Evolutionary conservation across 2,329 filamentous ascomycete species (phyloP), one percentile per base, ranked within the genome.

Genomic region (Diaporthe ilicicola): DNA sequence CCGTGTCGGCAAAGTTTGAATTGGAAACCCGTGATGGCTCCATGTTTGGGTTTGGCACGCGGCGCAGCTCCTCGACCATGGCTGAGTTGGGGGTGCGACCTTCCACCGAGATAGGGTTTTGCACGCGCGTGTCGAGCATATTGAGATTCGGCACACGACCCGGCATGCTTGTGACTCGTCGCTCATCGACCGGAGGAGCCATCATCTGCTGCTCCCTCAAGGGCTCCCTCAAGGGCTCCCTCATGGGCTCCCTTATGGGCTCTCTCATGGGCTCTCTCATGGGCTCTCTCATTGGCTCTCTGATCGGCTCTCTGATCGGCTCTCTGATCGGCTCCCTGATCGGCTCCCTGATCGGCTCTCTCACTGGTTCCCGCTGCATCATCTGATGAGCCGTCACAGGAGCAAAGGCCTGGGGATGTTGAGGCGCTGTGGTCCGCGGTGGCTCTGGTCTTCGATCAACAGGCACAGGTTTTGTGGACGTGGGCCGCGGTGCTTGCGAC

Each of bases 381-480:
- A 71, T 65, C 37, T 34, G 70, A 42, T 74, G 61, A 73, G 68
- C 50, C 74, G 37, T 44, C 29, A 70, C 37, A 27, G 79, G 75
- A 12, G 76, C 74, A 69, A 80, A 82, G 5, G 80, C 76, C 24
- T 78, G 79, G 15, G 79, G 75, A 27, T 76, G 77, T 19, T 80
- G 76, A 17, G 71, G 69, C n/a, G 79, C 78, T 37, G 78, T 77
- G 56, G 77, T 75, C 55, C 85, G 84, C 51, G 83, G 78, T 6
- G 83, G 79, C 46, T 88, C 86, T 55, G 84, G 82, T 44, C 81
- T 77, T 32, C 82, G 78, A 24, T 81, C 79, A 34, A 84, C 71
- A 2, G 84, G 77, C 27, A 82, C 74, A 17, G 80, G 81, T 67
- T 88, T 86, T 42, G 65, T 68, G 22, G 72, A 71, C 54, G 71